Conservation (phyloP, 352 stramenopile species). For the Aphanomyces euteiches region DNA sequence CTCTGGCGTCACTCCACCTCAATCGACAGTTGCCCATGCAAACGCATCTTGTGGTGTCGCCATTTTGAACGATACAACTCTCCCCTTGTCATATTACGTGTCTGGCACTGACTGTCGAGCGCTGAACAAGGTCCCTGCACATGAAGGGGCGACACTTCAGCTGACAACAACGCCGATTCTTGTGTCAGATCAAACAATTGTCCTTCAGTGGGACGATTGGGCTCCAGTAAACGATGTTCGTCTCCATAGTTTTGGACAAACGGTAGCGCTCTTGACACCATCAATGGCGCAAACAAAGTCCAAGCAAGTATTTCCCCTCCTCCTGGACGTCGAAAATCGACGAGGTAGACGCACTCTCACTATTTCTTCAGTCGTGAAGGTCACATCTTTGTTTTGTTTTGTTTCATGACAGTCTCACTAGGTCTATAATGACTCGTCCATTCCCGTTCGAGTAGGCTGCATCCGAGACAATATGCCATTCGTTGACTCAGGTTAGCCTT, state of each 20-base stretch:
- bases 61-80: constrained; percentile 64
- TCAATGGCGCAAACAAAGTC: constrained; percentile 19
- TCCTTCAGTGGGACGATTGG: constrained; percentile 73
- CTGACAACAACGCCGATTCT: constrained; percentile 66
- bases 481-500: constrained; percentile 43
- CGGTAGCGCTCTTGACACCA: constrained; percentile 63
- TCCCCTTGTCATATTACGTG: constrained; percentile 33
- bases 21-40: constrained; percentile 39
- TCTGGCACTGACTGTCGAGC: no score
- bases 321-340: constrained; percentile 70
- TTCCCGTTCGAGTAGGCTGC: constrained; percentile 55
- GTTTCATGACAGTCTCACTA: constrained; percentile 24
- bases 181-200: constrained; percentile 66
- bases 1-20: neutral
- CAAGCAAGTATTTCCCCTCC: constrained; percentile 39
- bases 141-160: constrained; percentile 62
- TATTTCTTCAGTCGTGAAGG: constrained; percentile 62
- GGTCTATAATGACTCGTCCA: constrained; percentile 68
- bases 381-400: neutral
- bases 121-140: constrained; percentile 13
- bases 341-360: constrained; percentile 72
- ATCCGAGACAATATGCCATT: constrained; percentile 54
- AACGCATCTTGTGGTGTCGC: constrained; percentile 80
- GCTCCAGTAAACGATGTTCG: constrained; percentile 70
- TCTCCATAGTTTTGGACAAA: constrained; percentile 72